A percentile compares a stretch with the other conserved stretches of the same genome.
phyloP scores from a whole-genome alignment of 352 stramenopile species.

The Pythium dissimile region DNA sequence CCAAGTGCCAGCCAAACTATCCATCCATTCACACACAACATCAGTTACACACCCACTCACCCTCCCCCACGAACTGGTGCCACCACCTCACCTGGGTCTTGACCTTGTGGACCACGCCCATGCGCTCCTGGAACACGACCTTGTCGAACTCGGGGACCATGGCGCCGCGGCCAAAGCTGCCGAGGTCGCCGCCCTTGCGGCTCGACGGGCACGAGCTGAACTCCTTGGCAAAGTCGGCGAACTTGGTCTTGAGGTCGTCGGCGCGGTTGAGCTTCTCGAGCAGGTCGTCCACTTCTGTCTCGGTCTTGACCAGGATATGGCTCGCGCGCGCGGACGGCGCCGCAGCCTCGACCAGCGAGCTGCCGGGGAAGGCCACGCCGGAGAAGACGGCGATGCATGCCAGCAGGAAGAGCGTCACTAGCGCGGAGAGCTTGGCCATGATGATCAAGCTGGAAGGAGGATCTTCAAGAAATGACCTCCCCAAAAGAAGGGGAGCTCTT shows the following conservation, averaged over 20 bases:
- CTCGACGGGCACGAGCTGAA: constrained; percentile 73
- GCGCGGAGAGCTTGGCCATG: constrained; percentile 15
- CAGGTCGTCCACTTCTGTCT: constrained; percentile 55
- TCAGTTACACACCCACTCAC: neutral
- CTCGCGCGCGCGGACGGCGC: constrained; percentile 56
- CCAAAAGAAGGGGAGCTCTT: neutral
- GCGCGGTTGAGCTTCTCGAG: constrained; percentile 37
- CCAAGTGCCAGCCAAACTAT: constrained; percentile 82
- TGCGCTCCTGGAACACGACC: constrained; percentile 68
- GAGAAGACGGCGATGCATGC: constrained; percentile 32
- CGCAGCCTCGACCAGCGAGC: constrained; percentile 11
- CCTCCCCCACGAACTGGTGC: neutral
- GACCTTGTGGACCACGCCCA: constrained; percentile 73
- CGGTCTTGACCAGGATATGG: constrained; percentile 72
- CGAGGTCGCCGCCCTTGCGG: constrained; percentile 57
- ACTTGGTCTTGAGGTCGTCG: constrained; percentile 42
- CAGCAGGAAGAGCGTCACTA: constrained; percentile 27
- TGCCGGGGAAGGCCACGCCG: constrained; percentile 24
- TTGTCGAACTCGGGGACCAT: constrained; percentile 78
- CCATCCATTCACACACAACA: constrained; percentile 2
- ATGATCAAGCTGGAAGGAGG: neutral
- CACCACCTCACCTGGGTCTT: constrained; percentile 50
- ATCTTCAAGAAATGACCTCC: constrained; percentile 1
- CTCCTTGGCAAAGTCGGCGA: constrained; percentile 51
- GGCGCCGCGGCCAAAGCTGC: constrained; percentile 60